Base-by-base conservation (phyloP, 2,329 filamentous ascomycete species). In the Nothophaeocryptopus gaeumannii region DNA sequence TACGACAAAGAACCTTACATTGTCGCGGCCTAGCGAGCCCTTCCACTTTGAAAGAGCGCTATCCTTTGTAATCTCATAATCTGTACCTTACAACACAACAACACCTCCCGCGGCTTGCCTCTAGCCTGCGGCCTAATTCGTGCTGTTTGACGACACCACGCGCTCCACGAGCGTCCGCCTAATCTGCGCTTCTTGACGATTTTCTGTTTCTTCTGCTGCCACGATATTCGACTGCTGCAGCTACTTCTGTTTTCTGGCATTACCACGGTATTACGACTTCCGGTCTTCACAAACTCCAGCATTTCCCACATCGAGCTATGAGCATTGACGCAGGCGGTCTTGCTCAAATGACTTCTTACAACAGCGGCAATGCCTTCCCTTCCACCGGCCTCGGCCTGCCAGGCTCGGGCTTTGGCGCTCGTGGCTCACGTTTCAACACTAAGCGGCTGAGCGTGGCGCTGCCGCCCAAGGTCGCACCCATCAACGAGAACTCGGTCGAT, bases 301-400 rank as follows among this genome's bases (percentile, higher is more conserved):
- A 51, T 38, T 42, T 51, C 40, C 56, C 55, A 41, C 16, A 41
- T 33, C 16, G 55, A 59, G 39, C 47, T 52, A 66, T 74, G 76
- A 78, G 76, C 73, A 85, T 95, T 86, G 87, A 96, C 92, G 85
- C 92, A 83, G 92, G 92, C 82, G 89, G 90, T 93, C 89, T 96
- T 79, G 86, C 90, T 93, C 90, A 95, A 82, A 97, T 97, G 92
- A 88, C 89, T 77, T 92, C 89, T 79, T 88, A 85, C 78, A 58
- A 58, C 68, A 57, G 54, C 49, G 35, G 34, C 67, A 66, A 61
- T 47, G 59, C 57, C 47, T 88, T 88, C 71, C 75, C 80, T 70
- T 78, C 86, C 71, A 78, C 81, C 68, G 85, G 83, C 63, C 78
- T 96, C 63, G 83, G 84, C 66, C 83, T 89, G 74, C 86, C 90